Percentiles rank a stretch among this genome's conserved stretches.
Evolutionary conservation across 306 rosid species (phyloP).

Genomic region (Canavalia ensiformis): DNA sequence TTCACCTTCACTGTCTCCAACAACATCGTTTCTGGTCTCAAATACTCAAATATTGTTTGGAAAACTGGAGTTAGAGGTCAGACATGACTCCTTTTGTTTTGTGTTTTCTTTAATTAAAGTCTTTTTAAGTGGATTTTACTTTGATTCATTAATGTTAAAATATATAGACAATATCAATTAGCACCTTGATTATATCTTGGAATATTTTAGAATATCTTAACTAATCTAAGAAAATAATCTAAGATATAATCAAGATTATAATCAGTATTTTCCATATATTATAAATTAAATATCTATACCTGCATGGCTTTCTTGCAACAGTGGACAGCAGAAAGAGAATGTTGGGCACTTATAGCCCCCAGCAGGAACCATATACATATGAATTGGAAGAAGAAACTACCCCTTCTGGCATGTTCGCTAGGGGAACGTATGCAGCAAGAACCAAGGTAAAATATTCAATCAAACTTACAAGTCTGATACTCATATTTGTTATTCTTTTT

Average conservation of each 20-base stretch:
- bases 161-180: too few species aligned
- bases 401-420: conserved; percentile 75
- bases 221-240: too few species aligned
- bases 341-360: conserved; percentile 88
- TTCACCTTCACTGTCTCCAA: conserved; percentile 71
- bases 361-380: conserved; percentile 61
- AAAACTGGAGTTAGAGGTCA: conserved; percentile 82
- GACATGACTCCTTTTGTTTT: neutral
- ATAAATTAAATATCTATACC: neutral
- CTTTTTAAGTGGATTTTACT: neutral
- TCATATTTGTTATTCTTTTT: neutral
- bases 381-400: conserved; percentile 75
- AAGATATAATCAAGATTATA: too few species aligned
- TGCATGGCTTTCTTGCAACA: conserved; percentile 40
- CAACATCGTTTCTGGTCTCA: conserved; percentile 89
- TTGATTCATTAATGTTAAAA: neutral
- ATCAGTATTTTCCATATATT: too few species aligned
- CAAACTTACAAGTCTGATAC: neutral
- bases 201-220: too few species aligned
- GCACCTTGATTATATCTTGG: too few species aligned
- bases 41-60: conserved; percentile 75
- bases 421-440: conserved; percentile 76
- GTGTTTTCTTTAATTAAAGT: conserved; percentile 25
- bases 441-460: conserved; percentile 62
- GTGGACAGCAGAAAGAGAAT: conserved; percentile 77